Evolutionary conservation across 2,329 filamentous ascomycete species (phyloP).

Genomic region (Diaporthe citriasiana): DNA sequence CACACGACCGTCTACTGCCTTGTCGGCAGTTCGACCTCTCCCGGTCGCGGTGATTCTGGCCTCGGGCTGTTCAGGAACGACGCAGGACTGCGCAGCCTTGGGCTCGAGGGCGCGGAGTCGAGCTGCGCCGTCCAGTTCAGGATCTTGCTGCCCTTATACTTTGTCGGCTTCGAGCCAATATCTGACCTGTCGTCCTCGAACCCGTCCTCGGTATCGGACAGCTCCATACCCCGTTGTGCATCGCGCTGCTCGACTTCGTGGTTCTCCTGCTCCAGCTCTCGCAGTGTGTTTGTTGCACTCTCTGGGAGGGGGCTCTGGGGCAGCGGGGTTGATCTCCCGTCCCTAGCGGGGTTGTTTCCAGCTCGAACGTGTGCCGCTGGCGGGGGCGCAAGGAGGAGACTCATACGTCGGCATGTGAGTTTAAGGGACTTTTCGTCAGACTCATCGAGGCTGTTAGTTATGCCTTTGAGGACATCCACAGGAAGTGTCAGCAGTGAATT

Average conservation of each 20-base stretch:
- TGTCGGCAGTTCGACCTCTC: slow-evolving; percentile 7
- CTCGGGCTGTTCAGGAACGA: slow-evolving; percentile 26
- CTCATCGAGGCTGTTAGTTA: slow-evolving; percentile 33
- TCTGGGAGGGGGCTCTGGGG: slow-evolving; percentile 36
- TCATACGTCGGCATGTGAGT: slow-evolving; percentile 34
- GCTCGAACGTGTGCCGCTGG: neutral
- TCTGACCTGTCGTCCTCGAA: slow-evolving; percentile 20
- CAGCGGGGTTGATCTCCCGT: slow-evolving; percentile 36
- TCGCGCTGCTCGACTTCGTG: slow-evolving; percentile 38
- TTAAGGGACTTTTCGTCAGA: slow-evolving; percentile 34
- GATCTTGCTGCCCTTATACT: slow-evolving; percentile 39
- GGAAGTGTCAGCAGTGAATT: slow-evolving; percentile 33
- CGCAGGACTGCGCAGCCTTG: slow-evolving; percentile 22
- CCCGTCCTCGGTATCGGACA: slow-evolving; percentile 35
- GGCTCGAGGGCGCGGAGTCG: slow-evolving; percentile 34
- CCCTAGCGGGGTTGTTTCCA: slow-evolving; percentile 11
- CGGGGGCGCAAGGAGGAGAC: slow-evolving; percentile 14
- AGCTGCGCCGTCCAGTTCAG: slow-evolving; percentile 35
- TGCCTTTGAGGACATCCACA: slow-evolving; percentile 37
- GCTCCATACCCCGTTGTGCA: slow-evolving; percentile 23
- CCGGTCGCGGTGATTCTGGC: slow-evolving; percentile 14
- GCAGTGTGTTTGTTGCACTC: slow-evolving; percentile 16
- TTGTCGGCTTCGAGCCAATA: slow-evolving; percentile 30
- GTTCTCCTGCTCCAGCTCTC: slow-evolving; percentile 37
- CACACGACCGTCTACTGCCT: slow-evolving; percentile 2